Evolutionary conservation across 441 rosid species (phyloP).

Genomic region (Sinapis alba): DNA sequence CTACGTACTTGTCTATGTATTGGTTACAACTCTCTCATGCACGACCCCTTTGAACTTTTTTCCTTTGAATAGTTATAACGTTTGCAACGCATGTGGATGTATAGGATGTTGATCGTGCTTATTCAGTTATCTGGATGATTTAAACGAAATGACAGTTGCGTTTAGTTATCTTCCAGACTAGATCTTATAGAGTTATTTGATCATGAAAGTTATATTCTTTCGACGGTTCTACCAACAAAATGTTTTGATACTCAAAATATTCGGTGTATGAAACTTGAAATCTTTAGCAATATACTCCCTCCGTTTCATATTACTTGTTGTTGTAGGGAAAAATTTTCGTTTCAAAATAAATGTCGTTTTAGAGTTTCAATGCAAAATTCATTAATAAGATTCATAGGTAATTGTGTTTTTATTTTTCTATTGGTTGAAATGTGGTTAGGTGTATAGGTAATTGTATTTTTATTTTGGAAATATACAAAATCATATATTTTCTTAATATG

Average conservation of each 20-base stretch:
- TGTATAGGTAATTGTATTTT: too few relatives aligned
- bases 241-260: background rate
- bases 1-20: background rate
- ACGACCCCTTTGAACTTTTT: background rate
- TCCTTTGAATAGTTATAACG: background rate
- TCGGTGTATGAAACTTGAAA: background rate
- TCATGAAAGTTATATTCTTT: background rate
- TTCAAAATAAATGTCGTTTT: too few relatives aligned
- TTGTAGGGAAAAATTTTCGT: too few relatives aligned
- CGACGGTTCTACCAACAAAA: background rate
- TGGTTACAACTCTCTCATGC: background rate
- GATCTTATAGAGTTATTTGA: background rate
- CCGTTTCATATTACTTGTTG: too few relatives aligned
- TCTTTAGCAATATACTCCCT: background rate
- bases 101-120: background rate
- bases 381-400: too few relatives aligned
- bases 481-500: too few relatives aligned
- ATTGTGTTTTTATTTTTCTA: too few relatives aligned
- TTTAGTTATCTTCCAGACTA: background rate
- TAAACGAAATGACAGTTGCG: background rate
- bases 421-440: too few relatives aligned
- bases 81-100: background rate
- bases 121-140: background rate
- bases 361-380: too few relatives aligned
- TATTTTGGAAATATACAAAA: too few relatives aligned